Percentiles rank a stretch among this genome's conserved stretches.
Conservation (phyloP, 2,329 filamentous ascomycete genomes). For the Pestalotiopsis sp. region DNA sequence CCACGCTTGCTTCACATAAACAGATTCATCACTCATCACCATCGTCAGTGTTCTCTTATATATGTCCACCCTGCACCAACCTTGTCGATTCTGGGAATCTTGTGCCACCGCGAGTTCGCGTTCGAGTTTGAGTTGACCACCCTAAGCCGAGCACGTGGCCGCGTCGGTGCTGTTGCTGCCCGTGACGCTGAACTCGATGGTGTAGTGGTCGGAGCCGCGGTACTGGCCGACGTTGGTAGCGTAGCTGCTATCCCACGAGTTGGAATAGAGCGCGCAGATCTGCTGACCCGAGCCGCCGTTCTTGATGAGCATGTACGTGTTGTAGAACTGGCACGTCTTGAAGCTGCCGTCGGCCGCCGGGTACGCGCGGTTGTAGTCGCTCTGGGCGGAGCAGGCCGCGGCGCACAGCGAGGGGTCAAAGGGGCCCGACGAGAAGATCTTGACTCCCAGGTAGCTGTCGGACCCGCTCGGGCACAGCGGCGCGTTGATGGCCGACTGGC, state of each 20-base stretch:
- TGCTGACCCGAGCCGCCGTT: slow-evolving; percentile 32
- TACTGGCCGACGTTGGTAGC: slow-evolving; percentile 19
- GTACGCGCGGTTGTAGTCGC: slow-evolving; percentile 27
- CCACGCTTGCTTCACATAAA: not conserved
- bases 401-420: slow-evolving; percentile 33
- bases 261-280: slow-evolving; percentile 19
- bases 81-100: too few relatives aligned
- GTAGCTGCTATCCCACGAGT: slow-evolving; percentile 21
- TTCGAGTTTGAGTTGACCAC: too few relatives aligned
- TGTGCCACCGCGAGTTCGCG: too few relatives aligned
- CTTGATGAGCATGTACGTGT: slow-evolving; percentile 29
- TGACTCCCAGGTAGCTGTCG: slow-evolving; percentile 31
- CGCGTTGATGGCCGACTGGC: slow-evolving; percentile 29
- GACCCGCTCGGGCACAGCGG: slow-evolving; percentile 22
- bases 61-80: not conserved
- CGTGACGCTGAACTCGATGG: slow-evolving; percentile 28
- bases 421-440: slow-evolving; percentile 29
- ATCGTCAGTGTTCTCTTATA: not conserved
- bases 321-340: slow-evolving; percentile 27
- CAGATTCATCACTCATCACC: not conserved
- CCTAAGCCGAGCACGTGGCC: not conserved
- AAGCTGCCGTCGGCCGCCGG: slow-evolving; percentile 23
- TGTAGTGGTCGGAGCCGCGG: slow-evolving; percentile 31
- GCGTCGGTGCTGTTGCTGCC: slow-evolving; percentile 21
- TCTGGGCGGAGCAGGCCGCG: slow-evolving; percentile 29